Base-by-base conservation (phyloP, 2,329 filamentous ascomycete genomes). In the Aspergillus novoparasiticus region DNA sequence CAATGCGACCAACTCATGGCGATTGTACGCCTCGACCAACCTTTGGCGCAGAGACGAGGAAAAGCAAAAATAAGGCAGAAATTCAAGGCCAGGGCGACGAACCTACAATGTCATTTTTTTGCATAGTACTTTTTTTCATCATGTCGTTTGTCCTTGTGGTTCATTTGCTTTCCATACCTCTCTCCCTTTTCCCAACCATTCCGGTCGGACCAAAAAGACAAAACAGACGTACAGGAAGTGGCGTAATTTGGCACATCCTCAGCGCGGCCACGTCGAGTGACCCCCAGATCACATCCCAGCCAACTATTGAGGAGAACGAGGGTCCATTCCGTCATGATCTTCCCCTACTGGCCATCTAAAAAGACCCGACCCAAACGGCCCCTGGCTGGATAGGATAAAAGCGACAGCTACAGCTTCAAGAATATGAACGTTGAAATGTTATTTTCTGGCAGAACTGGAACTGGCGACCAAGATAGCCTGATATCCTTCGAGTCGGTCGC, bases 211-310 rank as follows among this genome's bases (percentile, higher is more conserved):
- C 57, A 65, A 57, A 62, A 53, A 55, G 57, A 66, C 30, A 54
- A 57, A 55, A 51, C 51, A 45, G 62, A 59, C 48, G 48, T 32
- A 51, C 58, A 64, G 59, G 46, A 54, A 68, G 63, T 65, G 63
- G 65, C 57, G 66, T 69, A 63, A 69, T 59, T 67, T 65, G 69
- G 68, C 65, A 64, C 63, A 58, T 63, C 58, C 57, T 68, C 70
- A 71, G 69, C 72, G 67, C 65, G 72, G 72, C 72, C 72, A 74
- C 72, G 72, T 75, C 72, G 71, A 73, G 70, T 67, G 67, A 68
- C 64, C 64, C 63, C 64, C 68, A 64, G 60, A 63, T 63, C 64
- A 61, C 64, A 68, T 68, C 60, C 66, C 53, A 58, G 60, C 57
- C 60, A 65, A 61, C 61, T 61, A 64, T 57, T 59, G 63, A 57